Evolutionary conservation across 1,284 basidiomycete genomes (phyloP).

Genomic region (Coriolopsis trogii): DNA sequence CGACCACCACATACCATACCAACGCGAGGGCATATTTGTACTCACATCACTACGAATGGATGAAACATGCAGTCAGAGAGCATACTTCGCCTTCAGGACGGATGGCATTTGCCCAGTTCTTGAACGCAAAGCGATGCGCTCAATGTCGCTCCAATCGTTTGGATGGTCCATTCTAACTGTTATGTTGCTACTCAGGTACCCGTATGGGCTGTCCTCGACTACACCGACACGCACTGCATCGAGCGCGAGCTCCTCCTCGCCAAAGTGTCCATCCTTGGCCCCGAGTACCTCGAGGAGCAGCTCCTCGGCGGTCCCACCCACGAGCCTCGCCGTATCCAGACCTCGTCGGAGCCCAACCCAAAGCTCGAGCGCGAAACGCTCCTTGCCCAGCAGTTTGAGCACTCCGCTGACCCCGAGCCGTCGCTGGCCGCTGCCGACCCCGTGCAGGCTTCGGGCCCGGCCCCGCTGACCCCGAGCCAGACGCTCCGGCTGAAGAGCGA

Average conservation of each 20-base stretch:
- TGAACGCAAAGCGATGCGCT: no score
- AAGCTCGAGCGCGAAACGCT: constrained; percentile 71
- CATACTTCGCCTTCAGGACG: no score
- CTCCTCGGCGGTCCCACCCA: constrained; percentile 83
- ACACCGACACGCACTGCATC: constrained; percentile 81
- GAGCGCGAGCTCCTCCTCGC: constrained; percentile 41
- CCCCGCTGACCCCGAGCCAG: constrained; percentile 64
- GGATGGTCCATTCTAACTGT: no score
- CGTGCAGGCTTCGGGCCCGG: constrained; percentile 1
- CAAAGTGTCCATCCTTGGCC: constrained; percentile 89
- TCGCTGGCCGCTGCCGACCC: background rate
- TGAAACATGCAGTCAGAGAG: background rate
- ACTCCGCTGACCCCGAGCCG: constrained; percentile 34
- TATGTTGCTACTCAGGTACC: constrained; percentile 66
- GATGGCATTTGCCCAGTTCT: no score
- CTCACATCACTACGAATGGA: background rate
- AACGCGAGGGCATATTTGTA: background rate
- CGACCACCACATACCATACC: no score
- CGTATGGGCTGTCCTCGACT: constrained; percentile 97
- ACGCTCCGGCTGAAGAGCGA: constrained; percentile 90
- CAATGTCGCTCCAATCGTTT: no score
- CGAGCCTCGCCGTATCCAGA: constrained; percentile 53
- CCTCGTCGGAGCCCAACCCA: constrained; percentile 33
- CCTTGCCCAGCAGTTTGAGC: constrained; percentile 79
- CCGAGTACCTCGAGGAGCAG: constrained; percentile 95